A percentile compares a stretch with the other conserved stretches of the same genome.
Conservation (phyloP, 306 rosid genomes). For the Notholithocarpus densiflorus region DNA sequence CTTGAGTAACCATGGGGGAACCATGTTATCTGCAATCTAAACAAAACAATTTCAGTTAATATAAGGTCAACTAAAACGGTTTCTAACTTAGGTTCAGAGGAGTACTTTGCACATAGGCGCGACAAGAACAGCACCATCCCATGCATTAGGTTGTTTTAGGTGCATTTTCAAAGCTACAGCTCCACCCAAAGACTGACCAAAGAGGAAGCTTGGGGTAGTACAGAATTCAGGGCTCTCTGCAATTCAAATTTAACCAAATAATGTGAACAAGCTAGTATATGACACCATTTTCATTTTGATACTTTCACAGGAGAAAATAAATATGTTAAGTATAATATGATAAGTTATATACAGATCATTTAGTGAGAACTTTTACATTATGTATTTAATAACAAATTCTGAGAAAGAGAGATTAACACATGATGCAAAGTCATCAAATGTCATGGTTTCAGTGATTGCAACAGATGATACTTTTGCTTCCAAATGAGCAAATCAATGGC, state of each 20-base stretch:
- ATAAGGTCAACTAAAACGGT: conserved; percentile 10
- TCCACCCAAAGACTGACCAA: conserved; percentile 95
- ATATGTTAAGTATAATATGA: background rate
- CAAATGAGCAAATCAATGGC: background rate
- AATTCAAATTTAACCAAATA: conserved; percentile 19
- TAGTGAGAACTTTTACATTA: background rate
- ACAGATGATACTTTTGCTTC: background rate
- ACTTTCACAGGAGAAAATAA: background rate
- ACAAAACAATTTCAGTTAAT: conserved; percentile 25
- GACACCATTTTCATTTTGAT: background rate
- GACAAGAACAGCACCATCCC: conserved; percentile 90
- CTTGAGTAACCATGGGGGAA: conserved; percentile 61
- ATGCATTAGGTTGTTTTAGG: conserved; percentile 69
- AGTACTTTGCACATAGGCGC: conserved; percentile 98
- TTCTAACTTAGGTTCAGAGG: conserved; percentile 20
- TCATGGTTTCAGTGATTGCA: background rate
- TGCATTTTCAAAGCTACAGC: conserved; percentile 83
- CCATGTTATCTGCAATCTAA: conserved; percentile 91
- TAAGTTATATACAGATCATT: conserved; percentile 1
- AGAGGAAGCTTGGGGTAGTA: conserved; percentile 69
- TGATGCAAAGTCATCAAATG: background rate
- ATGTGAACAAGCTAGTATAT: background rate
- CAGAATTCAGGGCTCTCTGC: conserved; percentile 63
- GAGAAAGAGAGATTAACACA: background rate
- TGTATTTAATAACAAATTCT: background rate